These are phyloP conservation scores for Linum usitatissimum DNA, from an alignment of 345 rosid species.

Conservation along the genomic window DNA sequence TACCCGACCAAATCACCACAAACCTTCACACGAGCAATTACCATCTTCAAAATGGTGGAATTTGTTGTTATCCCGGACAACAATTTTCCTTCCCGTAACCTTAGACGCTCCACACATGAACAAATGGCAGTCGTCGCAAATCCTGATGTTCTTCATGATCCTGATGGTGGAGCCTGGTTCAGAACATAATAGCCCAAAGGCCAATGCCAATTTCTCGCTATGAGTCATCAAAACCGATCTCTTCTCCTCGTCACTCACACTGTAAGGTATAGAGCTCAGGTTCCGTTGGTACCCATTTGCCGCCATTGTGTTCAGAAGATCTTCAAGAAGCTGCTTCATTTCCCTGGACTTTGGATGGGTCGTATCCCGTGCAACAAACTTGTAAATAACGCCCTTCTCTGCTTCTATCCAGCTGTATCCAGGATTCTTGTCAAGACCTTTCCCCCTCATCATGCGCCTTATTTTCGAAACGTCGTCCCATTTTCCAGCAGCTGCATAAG, in stretches of 20 bases:
- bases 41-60: constrained; percentile 71
- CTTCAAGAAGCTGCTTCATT: constrained; percentile 38
- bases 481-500: constrained; percentile 49
- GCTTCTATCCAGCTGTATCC: constrained; percentile 67
- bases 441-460: constrained; percentile 40
- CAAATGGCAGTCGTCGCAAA: constrained; percentile 67
- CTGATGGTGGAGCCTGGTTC: constrained; percentile 28
- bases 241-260: constrained; percentile 43
- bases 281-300: constrained; percentile 45
- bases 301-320: constrained; percentile 34
- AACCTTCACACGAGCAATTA: constrained; percentile 57
- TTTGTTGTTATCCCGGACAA: constrained; percentile 60
- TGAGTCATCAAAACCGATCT: constrained; percentile 38
- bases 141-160: constrained; percentile 66
- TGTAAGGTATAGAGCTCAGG: constrained; percentile 40
- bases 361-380: constrained; percentile 55
- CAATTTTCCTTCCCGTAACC: constrained; percentile 40
- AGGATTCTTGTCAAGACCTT: constrained; percentile 61
- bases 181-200: constrained; percentile 45
- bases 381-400: constrained; percentile 43
- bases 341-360: constrained; percentile 42
- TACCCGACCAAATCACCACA: constrained; percentile 37
- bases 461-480: constrained; percentile 41
- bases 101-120: constrained; percentile 48
- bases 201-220: constrained; percentile 69